Evolutionary conservation across 2,329 filamentous ascomycete genomes (phyloP), one percentile per base, ranked within the genome.

Genomic region (Zasmidium angulare): DNA sequence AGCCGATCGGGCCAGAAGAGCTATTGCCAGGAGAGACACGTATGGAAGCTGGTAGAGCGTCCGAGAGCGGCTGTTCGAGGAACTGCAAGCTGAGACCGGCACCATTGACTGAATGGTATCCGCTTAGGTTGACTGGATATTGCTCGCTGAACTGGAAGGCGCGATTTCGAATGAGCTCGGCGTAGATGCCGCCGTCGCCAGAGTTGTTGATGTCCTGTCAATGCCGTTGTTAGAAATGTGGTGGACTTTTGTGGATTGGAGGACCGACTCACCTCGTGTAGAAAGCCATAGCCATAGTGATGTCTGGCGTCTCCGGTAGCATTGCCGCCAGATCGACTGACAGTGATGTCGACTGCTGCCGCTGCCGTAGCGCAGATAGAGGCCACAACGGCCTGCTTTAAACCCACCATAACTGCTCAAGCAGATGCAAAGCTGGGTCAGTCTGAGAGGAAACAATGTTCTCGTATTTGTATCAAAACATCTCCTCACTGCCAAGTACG

Each of bases 161-260:
- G 51, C 87, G 82, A 73, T 91, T 91, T 53, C 81, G 82, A 58
- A 91, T 83, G 57, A 91, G 73, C 69, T 91, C 87, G 51, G 85
- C 88, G 69, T 91, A 90, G 62, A 90, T 83, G 3, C 88, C 88
- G 21, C 88, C 88, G 68, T 91, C 88, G 1, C 88, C 87, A 1
- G 84, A 87, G 71, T 89, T 84, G 59, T 73, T 74, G 64, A 74
- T 74, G 58, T 74, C 72, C 64, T 70, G 70, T 66, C 89, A 88
- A 17, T 43, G 17, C 26, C 46, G n/a, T 29, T 29, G 19, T 40
- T 21, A 46, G 46, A 21, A 55, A n/a, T n/a, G n/a, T n/a, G n/a
- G n/a, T n/a, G n/a, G n/a, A n/a, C n/a, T n/a, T n/a, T n/a, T n/a
- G n/a, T n/a, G n/a, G n/a, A n/a, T n/a, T n/a, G n/a, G n/a, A n/a